These are phyloP conservation scores for Sporobolomyces phaffii DNA, from an alignment of 768 basidiomycete species.

Conservation along the genomic window DNA sequence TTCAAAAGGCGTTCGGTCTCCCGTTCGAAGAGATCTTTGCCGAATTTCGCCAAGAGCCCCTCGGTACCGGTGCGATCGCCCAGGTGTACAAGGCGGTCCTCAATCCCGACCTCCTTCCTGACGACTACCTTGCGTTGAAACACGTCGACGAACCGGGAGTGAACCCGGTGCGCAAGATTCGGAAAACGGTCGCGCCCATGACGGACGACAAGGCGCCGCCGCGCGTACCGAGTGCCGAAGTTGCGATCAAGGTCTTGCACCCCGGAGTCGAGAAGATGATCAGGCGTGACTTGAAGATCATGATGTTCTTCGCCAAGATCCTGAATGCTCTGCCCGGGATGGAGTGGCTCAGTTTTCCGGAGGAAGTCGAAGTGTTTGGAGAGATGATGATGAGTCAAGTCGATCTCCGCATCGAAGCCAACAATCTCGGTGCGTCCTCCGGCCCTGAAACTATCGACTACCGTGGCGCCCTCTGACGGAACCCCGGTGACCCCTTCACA, in stretches of 20 bases:
- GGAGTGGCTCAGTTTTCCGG: conserved; percentile 91
- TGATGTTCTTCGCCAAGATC: conserved; percentile 79
- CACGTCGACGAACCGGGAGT: conserved; percentile 45
- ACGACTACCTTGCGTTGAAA: conserved; percentile 72
- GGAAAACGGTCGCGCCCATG: conserved; percentile 28
- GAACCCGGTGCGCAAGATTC: conserved; percentile 11
- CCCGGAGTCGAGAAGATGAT: conserved; percentile 77
- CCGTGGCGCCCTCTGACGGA: no score
- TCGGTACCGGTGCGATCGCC: conserved; percentile 98
- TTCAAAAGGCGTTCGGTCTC: conserved; percentile 74
- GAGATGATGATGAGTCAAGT: conserved; percentile 93
- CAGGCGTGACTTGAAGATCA: conserved; percentile 82
- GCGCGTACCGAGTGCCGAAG: conserved; percentile 74
- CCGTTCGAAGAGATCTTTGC: conserved; percentile 86
- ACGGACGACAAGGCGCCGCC: conserved; percentile 49
- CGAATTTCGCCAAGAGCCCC: conserved; percentile 74
- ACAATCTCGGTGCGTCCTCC: conserved; percentile 60
- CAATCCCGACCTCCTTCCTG: conserved; percentile 74
- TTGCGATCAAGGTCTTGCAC: conserved; percentile 94
- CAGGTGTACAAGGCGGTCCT: conserved; percentile 90
- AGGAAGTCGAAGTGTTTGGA: conserved; percentile 92
- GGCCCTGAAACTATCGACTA: no score
- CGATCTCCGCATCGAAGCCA: conserved; percentile 80
- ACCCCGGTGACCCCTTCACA: no score
- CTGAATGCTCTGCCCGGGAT: conserved; percentile 80